Conservation (phyloP, 768 basidiomycete species). For the Termitomyces sp. region DNA sequence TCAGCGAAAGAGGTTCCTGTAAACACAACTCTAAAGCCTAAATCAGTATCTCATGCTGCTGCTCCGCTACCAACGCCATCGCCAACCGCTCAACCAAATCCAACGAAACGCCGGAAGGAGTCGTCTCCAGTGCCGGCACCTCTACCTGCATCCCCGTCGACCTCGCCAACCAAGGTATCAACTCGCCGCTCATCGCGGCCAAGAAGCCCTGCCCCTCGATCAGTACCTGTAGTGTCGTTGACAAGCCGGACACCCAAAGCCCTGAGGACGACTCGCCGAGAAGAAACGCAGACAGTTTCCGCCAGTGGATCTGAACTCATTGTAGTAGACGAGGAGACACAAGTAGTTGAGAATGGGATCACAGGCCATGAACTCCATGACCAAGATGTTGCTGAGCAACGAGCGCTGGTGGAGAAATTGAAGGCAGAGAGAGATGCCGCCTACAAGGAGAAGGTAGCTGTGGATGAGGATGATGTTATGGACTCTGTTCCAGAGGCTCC, state of each 20-base stretch:
- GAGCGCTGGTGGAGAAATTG: constrained; percentile 66
- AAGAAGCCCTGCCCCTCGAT: constrained; percentile 35
- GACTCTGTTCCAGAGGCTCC: constrained; percentile 15
- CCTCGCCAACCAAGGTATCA: constrained; percentile 19
- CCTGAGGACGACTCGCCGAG: constrained; percentile 24
- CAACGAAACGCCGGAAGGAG: constrained; percentile 65
- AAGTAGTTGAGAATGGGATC: constrained; percentile 44
- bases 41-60: constrained; percentile 15
- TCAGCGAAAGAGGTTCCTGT: constrained; percentile 10
- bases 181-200: constrained; percentile 31
- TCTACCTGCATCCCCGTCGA: constrained; percentile 32
- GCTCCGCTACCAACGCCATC: constrained; percentile 36
- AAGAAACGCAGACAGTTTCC: constrained; percentile 32
- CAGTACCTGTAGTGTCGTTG: constrained; percentile 24
- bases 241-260: constrained; percentile 31
- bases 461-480: constrained; percentile 33
- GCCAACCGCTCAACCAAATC: constrained; percentile 33
- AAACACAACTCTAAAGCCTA: constrained; percentile 17
- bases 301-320: constrained; percentile 59
- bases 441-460: constrained; percentile 18
- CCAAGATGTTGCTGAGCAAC: constrained; percentile 74
- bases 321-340: constrained; percentile 60
- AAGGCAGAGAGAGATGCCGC: constrained; percentile 49
- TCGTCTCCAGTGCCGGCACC: constrained; percentile 45
- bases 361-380: constrained; percentile 58